Evolutionary conservation across 73 alveolate genomes (phyloP), one percentile per base, ranked within the genome.

Genomic region (Blepharisma stoltei): DNA sequence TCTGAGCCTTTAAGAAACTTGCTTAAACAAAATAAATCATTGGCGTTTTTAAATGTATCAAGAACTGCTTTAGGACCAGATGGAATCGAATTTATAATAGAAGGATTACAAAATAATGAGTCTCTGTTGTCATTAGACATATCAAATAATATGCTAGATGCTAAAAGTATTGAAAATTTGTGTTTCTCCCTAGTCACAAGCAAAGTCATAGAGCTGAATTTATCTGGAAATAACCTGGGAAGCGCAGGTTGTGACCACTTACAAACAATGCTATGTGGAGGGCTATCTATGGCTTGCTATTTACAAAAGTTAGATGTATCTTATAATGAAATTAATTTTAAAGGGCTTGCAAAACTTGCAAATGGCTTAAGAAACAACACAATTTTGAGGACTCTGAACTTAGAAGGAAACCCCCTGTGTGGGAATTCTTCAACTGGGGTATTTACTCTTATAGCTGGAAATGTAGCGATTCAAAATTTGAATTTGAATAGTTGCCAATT

Each of bases 141-240:
- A 21, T 41, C 78, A 9, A 77, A 70, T 47, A 87, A 87, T 66
- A 91, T 79, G 7, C 25, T 87, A 18, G 70, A 83, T 9, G 53
- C 78, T 23, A 9, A 47, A 43, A 77, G 86, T 6, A 71, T 84
- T 71, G 83, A 83, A 11, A 66, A 77, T 69, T 54, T 78, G 32
- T 67, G 71, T 11, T 80, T 70, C 20, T 70, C 80, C 27, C 78
- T 83, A 6, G 41, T 54, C 7, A 54, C 78, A 9, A 79, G 87
- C 32, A 55, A 37, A 8, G 11, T 87, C 6, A 52, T 41, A 47
- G 91, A 84, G 54, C 71, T 87, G 9, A 83, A 84, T 32, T n/a
- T 87, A 20, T 50, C 70, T 4, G 71, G 70, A 5, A 87, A 87
- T 46, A 81, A 77, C 11, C 23, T 87, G 7, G 91, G 94, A 23